Evolutionary conservation across 2,329 filamentous ascomycete genomes (phyloP).

Genomic region (Fusarium sp.): DNA sequence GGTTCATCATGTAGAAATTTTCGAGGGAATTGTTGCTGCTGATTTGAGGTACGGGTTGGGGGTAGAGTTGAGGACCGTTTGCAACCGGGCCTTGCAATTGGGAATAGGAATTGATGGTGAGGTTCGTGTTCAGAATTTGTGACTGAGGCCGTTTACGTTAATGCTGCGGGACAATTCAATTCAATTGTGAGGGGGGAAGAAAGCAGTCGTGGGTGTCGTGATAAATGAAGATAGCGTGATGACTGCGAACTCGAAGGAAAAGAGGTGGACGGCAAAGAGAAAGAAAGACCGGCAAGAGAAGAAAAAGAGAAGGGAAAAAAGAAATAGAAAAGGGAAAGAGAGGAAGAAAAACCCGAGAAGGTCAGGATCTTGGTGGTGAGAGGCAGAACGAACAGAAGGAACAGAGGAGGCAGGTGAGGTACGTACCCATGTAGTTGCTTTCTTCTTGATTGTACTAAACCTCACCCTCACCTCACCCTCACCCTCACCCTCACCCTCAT

Average conservation of each 20-base stretch:
- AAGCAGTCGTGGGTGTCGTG: slow-evolving; percentile 63
- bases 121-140: slow-evolving; percentile 3
- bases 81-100: slow-evolving; percentile 9
- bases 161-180: slow-evolving; percentile 28
- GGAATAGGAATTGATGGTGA: slow-evolving; percentile 3
- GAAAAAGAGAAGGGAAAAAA: slow-evolving; percentile 47
- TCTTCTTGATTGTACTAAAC: slow-evolving; percentile 18
- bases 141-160: slow-evolving; percentile 22
- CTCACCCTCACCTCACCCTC: background rate
- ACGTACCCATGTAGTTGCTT: slow-evolving; percentile 36
- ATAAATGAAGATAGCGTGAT: slow-evolving; percentile 57
- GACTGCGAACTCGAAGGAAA: slow-evolving; percentile 63
- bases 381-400: slow-evolving; percentile 42
- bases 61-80: background rate
- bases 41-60: slow-evolving; percentile 18
- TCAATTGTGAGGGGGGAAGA: slow-evolving; percentile 57
- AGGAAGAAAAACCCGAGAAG: slow-evolving; percentile 35
- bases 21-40: slow-evolving; percentile 41
- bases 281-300: slow-evolving; percentile 44
- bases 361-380: slow-evolving; percentile 49
- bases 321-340: slow-evolving; percentile 48
- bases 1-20: slow-evolving; percentile 75
- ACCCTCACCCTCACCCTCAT: slow-evolving; percentile 23
- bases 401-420: slow-evolving; percentile 47
- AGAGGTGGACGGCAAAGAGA: slow-evolving; percentile 46